Percentiles rank a stretch among this genome's conserved stretches.
Conservation (phyloP, 495 filamentous ascomycete species). For the Daldinia loculata region DNA sequence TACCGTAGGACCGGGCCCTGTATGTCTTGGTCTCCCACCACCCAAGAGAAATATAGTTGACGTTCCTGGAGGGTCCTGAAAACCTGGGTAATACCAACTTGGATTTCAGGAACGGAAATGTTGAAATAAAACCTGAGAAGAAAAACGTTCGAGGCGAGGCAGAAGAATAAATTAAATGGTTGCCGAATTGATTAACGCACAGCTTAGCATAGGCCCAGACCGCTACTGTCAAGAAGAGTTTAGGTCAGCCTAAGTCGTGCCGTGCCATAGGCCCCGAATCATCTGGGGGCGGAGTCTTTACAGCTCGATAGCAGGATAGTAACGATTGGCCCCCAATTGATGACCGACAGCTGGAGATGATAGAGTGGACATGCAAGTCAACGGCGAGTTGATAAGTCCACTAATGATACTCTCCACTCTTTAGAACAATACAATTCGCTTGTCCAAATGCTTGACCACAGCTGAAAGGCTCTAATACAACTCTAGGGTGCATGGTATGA, state of each 20-base stretch:
- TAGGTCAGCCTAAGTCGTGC: slow-evolving; percentile 15
- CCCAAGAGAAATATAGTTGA: slow-evolving; percentile 10
- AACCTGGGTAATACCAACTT: slow-evolving; percentile 4
- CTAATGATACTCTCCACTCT: slow-evolving; percentile 16
- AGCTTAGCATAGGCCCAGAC: slow-evolving; percentile 23
- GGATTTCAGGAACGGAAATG: neutral
- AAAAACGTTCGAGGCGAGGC: neutral
- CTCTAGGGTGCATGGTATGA: slow-evolving; percentile 21
- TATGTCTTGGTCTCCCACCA: slow-evolving; percentile 41
- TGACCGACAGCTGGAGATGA: slow-evolving; percentile 37
- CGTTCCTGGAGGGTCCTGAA: neutral
- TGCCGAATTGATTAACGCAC: slow-evolving; percentile 20
- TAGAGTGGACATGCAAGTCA: slow-evolving; percentile 34
- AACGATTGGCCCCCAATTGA: slow-evolving; percentile 37
- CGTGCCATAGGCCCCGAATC: slow-evolving; percentile 14
- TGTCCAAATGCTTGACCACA: slow-evolving; percentile 8
- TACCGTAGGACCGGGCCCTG: slow-evolving; percentile 39
- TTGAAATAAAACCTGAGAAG: neutral
- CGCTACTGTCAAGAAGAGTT: slow-evolving; percentile 25
- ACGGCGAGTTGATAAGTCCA: slow-evolving; percentile 4
- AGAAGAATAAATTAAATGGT: slow-evolving; percentile 13
- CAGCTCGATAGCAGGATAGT: slow-evolving; percentile 18
- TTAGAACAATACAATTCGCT: slow-evolving; percentile 19
- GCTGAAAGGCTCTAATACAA: slow-evolving; percentile 33
- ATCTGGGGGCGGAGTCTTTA: slow-evolving; percentile 22